phyloP scores from a whole-genome alignment of 2,329 filamentous ascomycete genomes.

The Coniochaeta sp. region DNA sequence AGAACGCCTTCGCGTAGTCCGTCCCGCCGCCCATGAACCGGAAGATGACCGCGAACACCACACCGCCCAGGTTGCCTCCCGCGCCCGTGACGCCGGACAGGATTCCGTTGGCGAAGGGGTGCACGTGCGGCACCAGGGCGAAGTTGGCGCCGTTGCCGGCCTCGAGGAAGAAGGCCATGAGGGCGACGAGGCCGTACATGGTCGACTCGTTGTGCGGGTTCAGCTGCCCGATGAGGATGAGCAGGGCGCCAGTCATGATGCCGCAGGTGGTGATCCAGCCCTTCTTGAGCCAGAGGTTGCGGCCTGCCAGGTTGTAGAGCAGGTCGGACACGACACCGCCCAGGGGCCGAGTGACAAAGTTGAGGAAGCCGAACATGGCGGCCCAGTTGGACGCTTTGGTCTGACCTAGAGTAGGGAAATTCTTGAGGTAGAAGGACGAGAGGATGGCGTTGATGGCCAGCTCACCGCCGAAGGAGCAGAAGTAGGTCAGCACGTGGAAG shows the following conservation, averaged over 20 bases:
- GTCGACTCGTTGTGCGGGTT: slow-evolving; percentile 54
- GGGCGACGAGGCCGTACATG: slow-evolving; percentile 70
- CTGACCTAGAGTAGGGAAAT: slow-evolving; percentile 50
- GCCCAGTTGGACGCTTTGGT: slow-evolving; percentile 55
- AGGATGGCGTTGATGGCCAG: slow-evolving; percentile 55
- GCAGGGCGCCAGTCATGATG: slow-evolving; percentile 48
- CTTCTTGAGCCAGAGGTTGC: slow-evolving; percentile 35
- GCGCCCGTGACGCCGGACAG: slow-evolving; percentile 75
- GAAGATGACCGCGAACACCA: slow-evolving; percentile 79
- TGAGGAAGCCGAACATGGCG: slow-evolving; percentile 68
- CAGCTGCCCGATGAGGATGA: slow-evolving; percentile 55
- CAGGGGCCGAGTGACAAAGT: slow-evolving; percentile 58
- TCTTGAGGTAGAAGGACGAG: slow-evolving; percentile 49
- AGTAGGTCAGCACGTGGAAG: slow-evolving; percentile 49
- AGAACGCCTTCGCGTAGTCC: slow-evolving; percentile 63
- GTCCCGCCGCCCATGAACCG: slow-evolving; percentile 57
- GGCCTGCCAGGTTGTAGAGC: slow-evolving; percentile 31
- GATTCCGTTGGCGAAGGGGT: slow-evolving; percentile 71
- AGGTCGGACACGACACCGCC: slow-evolving; percentile 52
- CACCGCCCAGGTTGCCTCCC: slow-evolving; percentile 75
- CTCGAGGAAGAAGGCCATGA: slow-evolving; percentile 76
- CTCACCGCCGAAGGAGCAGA: slow-evolving; percentile 56
- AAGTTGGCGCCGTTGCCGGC: slow-evolving; percentile 84
- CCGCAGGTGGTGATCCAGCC: slow-evolving; percentile 58
- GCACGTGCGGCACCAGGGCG: slow-evolving; percentile 77